Base-by-base conservation (phyloP, 495 filamentous ascomycete genomes). In the Xylaria nigripes region DNA sequence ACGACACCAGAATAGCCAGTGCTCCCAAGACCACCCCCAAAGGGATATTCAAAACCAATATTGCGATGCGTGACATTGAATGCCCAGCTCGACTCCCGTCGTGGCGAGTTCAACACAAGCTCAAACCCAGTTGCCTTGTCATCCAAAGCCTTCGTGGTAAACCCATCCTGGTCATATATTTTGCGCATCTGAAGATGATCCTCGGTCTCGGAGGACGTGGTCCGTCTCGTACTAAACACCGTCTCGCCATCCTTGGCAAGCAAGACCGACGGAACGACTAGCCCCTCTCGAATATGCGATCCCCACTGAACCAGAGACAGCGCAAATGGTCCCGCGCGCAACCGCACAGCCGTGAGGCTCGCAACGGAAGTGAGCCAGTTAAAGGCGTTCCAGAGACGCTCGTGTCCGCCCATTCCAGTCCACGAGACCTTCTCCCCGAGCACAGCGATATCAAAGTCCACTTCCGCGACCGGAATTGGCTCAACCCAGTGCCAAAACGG, bases 401-500 rank as follows among this genome's bases (percentile, higher is more conserved):
- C 55, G 16, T 51, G 48, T 8, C 55, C 55, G 2, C 55, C 55
- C 19, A 57, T 51, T 3, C 55, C 55, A 18, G 22, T 42, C 55
- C 55, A 57, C 7, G 7, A 16, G 1, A 51, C 16, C 9, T 6
- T 21, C 3, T 45, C 29, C 3, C 56, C 56, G 6, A 50, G 43
- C 6, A 59, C n/a, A 9, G 23, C 40, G 8, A 38, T 40, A 21
- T 56, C 58, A 12, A 54, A 18, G 16, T 55, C 24, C 12, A 42
- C 34, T 15, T 42, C 27, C 22, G 13, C 59, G 25, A 19, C 50
- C 18, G 59, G 59, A 23, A 61, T 61, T n/a, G 59, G 59, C 29
- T 61, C 32, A 1, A 27, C 12, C 55, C 55, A 61, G 29, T 61
- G 51, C 22, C 34, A 61, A 42, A 27, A 55, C 1, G 59, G 59